phyloP scores from a whole-genome alignment of 805 yeast genomes.

The Pichia exigua region DNA sequence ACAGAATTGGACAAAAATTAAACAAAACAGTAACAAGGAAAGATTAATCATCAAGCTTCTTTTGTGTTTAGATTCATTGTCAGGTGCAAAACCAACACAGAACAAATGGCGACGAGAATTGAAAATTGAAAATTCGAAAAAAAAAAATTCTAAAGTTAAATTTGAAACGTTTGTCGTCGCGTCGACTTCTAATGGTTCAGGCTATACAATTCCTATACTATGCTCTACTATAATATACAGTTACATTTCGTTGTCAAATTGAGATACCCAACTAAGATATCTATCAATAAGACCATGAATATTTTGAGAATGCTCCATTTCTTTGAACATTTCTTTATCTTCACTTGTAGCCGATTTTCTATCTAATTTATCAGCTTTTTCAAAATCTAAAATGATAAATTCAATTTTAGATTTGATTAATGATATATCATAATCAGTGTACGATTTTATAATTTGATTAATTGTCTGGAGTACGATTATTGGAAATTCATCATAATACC shows the following conservation, averaged over 20 bases:
- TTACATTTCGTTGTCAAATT: conserved; percentile 14
- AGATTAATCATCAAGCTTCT: too few species aligned
- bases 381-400: conserved; percentile 20
- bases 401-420: conserved; percentile 33
- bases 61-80: not conserved
- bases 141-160: not conserved
- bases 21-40: not conserved
- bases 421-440: conserved; percentile 27
- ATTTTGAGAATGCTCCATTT: conserved; percentile 9
- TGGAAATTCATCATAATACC: conserved; percentile 57
- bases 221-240: not conserved
- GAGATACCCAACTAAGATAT: conserved; percentile 25
- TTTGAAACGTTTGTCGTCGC: not conserved
- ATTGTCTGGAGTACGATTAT: conserved; percentile 34
- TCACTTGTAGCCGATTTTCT: conserved; percentile 10
- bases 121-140: not conserved
- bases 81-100: not conserved
- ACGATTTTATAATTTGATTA: conserved; percentile 32
- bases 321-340: conserved; percentile 7
- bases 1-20: not conserved
- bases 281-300: conserved; percentile 22
- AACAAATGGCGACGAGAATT: not conserved
- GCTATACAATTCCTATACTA: not conserved
- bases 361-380: not conserved
- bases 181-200: not conserved